Percentiles rank a stretch among this genome's conserved stretches.
Evolutionary conservation across 1,139 yeast genomes (phyloP).

Genomic region (Magnusiomyces paraingens): DNA sequence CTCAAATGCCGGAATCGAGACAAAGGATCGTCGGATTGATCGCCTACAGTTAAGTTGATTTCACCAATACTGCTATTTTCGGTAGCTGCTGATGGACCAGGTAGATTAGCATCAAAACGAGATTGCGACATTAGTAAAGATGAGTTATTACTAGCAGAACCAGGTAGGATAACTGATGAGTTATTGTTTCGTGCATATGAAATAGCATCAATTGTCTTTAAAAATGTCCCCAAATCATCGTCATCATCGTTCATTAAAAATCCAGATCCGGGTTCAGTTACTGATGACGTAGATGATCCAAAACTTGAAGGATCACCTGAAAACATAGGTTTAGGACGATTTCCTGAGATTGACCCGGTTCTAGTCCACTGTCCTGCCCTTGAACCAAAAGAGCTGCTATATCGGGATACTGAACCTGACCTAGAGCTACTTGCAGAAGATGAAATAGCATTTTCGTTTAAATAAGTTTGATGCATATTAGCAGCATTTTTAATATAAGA

Average conservation of each 20-base stretch:
- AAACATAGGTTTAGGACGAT: slow-evolving; percentile 21
- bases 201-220: slow-evolving; percentile 67
- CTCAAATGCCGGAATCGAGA: slow-evolving; percentile 44
- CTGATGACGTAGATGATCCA: slow-evolving; percentile 23
- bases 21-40: slow-evolving; percentile 30
- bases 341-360: slow-evolving; percentile 22
- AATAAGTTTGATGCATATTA: neutral
- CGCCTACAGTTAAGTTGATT: slow-evolving; percentile 1
- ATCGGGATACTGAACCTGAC: slow-evolving; percentile 25
- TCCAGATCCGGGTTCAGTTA: slow-evolving; percentile 33
- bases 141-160: slow-evolving; percentile 15
- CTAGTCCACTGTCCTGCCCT: slow-evolving; percentile 24
- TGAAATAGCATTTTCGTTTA: slow-evolving; percentile 18
- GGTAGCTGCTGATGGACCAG: slow-evolving; percentile 6
- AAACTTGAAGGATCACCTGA: slow-evolving; percentile 23
- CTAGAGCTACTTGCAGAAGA: slow-evolving; percentile 23
- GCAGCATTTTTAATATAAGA: slow-evolving; percentile 4
- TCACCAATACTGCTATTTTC: neutral
- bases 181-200: slow-evolving; percentile 8
- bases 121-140: slow-evolving; percentile 5
- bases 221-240: slow-evolving; percentile 15
- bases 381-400: slow-evolving; percentile 31
- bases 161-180: slow-evolving; percentile 7
- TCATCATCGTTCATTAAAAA: slow-evolving; percentile 22
- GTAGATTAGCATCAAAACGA: neutral